A percentile compares a stretch with the other conserved stretches of the same genome.
These are phyloP conservation scores for Paragyromitra xinjiangensis DNA, from an alignment of 495 filamentous ascomycete genomes.

Conservation along the genomic window DNA sequence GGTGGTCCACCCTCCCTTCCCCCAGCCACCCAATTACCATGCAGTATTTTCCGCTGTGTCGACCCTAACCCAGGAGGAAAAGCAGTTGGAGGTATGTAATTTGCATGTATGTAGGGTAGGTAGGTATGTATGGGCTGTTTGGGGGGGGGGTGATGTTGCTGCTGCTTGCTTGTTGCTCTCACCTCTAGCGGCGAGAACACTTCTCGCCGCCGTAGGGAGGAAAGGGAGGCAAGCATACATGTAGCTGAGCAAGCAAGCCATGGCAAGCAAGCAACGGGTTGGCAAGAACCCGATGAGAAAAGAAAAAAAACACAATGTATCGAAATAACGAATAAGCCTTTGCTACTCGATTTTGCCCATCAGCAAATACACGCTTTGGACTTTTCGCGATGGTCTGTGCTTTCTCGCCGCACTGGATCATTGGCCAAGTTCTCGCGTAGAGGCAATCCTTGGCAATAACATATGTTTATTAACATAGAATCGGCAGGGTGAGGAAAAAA, in stretches of 20 bases:
- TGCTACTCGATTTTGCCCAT: conserved; percentile 35
- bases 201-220: conserved; percentile 4
- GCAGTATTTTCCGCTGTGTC: conserved; percentile 22
- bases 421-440: conserved; percentile 16
- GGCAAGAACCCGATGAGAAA: conserved; percentile 31
- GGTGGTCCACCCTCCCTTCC: conserved; percentile 14
- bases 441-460: conserved; percentile 30
- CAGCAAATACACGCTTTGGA: conserved; percentile 14
- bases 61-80: conserved; percentile 52
- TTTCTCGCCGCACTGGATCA: conserved; percentile 23
- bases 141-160: conserved; percentile 4
- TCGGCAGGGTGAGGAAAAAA: background rate
- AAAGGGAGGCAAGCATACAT: background rate
- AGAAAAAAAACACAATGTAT: conserved; percentile 35
- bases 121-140: conserved; percentile 41
- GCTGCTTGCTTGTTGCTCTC: background rate
- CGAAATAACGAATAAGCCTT: conserved; percentile 34
- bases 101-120: conserved; percentile 28
- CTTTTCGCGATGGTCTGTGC: conserved; percentile 40
- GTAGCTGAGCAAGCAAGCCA: conserved; percentile 30
- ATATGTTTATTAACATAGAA: conserved; percentile 15
- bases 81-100: conserved; percentile 36
- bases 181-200: background rate
- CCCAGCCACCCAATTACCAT: conserved; percentile 51
- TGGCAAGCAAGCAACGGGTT: conserved; percentile 22